These are phyloP conservation scores for Pythium aristosporum DNA, from an alignment of 352 stramenopile species.

Conservation along the genomic window DNA sequence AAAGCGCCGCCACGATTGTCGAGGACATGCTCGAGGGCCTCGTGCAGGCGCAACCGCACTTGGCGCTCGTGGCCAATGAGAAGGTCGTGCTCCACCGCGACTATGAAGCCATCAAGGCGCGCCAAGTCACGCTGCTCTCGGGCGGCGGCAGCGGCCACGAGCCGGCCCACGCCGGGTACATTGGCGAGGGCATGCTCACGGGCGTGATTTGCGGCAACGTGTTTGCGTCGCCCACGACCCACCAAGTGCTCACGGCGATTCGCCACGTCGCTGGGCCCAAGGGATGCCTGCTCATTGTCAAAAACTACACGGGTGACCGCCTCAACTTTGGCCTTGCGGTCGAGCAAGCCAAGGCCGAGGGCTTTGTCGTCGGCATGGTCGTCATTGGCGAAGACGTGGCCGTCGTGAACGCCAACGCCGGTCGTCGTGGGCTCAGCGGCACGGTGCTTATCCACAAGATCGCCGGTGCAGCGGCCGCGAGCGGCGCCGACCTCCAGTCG, in stretches of 20 bases:
- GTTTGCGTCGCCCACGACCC: constrained; percentile 94
- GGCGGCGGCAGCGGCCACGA: constrained; percentile 90
- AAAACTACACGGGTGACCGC: constrained; percentile 99
- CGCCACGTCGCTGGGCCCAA: constrained; percentile 71
- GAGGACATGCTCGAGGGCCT: constrained; percentile 80
- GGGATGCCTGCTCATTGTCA: constrained; percentile 96
- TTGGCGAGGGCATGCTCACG: constrained; percentile 95
- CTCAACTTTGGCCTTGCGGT: constrained; percentile 98
- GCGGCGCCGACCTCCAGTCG: constrained; percentile 73
- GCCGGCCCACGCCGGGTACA: constrained; percentile 95
- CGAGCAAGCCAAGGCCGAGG: constrained; percentile 93
- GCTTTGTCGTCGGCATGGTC: constrained; percentile 92
- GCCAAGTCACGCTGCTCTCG: constrained; percentile 77
- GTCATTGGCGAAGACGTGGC: constrained; percentile 95
- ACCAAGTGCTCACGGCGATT: constrained; percentile 95
- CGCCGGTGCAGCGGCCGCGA: constrained; percentile 86
- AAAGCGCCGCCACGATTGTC: constrained; percentile 50
- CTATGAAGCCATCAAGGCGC: constrained; percentile 56
- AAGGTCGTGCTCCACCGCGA: constrained; percentile 75
- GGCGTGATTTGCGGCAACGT: constrained; percentile 95
- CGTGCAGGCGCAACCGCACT: constrained; percentile 58
- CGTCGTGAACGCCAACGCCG: constrained; percentile 93
- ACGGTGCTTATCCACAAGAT: constrained; percentile 98
- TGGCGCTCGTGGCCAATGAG: constrained; percentile 59
- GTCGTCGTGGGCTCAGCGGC: constrained; percentile 95